Conservation (phyloP, 176 grass and related monocot species). For the Paspalum notatum region DNA sequence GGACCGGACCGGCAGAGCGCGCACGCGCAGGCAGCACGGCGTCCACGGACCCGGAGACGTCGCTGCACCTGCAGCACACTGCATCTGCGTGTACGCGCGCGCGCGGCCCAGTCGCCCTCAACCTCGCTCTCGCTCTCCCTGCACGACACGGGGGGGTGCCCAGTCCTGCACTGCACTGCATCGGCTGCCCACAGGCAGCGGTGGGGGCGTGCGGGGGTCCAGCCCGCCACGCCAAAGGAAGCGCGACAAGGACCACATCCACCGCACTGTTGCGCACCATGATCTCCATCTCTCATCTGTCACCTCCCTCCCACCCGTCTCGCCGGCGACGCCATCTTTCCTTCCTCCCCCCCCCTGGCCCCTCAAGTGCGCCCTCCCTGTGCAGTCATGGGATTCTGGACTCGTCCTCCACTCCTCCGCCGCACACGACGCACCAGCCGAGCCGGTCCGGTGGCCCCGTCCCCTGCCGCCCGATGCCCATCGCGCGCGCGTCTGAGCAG, state of each 20-base stretch:
- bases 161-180: neutral
- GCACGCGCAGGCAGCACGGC: neutral
- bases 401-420: neutral
- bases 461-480: too few relatives aligned
- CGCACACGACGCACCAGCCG: neutral
- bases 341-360: too few relatives aligned
- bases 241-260: conserved; percentile 37
- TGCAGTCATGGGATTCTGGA: conserved; percentile 34
- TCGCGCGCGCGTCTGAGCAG: too few relatives aligned
- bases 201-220: too few relatives aligned
- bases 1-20: neutral
- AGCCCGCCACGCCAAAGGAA: neutral
- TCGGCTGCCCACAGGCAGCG: too few relatives aligned
- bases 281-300: conserved; percentile 6
- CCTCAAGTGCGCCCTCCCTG: too few relatives aligned
- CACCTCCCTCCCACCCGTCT: too few relatives aligned
- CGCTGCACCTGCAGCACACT: neutral
- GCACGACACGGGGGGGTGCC: neutral
- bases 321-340: too few relatives aligned
- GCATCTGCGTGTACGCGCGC: neutral
- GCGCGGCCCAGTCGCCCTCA: too few relatives aligned
- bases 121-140: neutral
- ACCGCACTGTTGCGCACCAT: conserved; percentile 1
- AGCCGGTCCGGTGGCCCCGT: too few relatives aligned
- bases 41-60: neutral